These are phyloP conservation scores for Calendula officinalis DNA, from an alignment of 129 eudicot genomes.

Conservation along the genomic window DNA sequence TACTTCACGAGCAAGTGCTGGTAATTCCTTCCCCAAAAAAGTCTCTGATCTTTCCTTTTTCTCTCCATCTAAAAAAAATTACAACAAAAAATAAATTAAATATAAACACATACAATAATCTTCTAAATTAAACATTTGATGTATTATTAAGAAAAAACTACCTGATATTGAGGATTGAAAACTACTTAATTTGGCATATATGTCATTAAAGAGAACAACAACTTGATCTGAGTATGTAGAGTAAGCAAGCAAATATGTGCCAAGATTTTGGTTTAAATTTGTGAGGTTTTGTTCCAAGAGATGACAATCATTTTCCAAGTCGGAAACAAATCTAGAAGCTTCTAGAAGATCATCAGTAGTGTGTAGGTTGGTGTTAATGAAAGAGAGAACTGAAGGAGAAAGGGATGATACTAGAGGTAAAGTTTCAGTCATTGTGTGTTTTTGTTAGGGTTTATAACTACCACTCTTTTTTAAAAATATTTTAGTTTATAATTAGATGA, in stretches of 20 bases:
- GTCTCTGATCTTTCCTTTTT: conserved; percentile 45
- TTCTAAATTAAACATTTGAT: neutral
- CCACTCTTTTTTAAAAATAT: neutral
- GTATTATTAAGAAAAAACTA: neutral
- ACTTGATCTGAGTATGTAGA: conserved; percentile 51
- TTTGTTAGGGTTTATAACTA: conserved; percentile 20
- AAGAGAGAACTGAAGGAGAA: conserved; percentile 47
- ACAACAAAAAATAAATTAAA: neutral
- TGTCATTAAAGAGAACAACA: conserved; percentile 30
- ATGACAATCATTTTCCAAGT: conserved; percentile 44
- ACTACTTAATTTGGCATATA: conserved; percentile 38
- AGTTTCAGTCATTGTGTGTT: conserved; percentile 31
- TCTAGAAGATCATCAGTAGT: conserved; percentile 40
- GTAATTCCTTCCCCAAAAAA: conserved; percentile 75
- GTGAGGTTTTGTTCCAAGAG: conserved; percentile 48
- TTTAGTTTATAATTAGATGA: neutral
- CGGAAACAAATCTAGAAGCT: conserved; percentile 47
- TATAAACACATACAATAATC: neutral
- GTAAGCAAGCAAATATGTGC: conserved; percentile 38
- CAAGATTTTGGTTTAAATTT: conserved; percentile 48
- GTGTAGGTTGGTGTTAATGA: conserved; percentile 48
- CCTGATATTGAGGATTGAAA: conserved; percentile 40
- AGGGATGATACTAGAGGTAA: conserved; percentile 59
- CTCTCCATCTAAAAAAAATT: conserved; percentile 37
- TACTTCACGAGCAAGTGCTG: conserved; percentile 87